Conservation (phyloP, 2,329 filamentous ascomycete species). For the Chaetothyriales sp. region DNA sequence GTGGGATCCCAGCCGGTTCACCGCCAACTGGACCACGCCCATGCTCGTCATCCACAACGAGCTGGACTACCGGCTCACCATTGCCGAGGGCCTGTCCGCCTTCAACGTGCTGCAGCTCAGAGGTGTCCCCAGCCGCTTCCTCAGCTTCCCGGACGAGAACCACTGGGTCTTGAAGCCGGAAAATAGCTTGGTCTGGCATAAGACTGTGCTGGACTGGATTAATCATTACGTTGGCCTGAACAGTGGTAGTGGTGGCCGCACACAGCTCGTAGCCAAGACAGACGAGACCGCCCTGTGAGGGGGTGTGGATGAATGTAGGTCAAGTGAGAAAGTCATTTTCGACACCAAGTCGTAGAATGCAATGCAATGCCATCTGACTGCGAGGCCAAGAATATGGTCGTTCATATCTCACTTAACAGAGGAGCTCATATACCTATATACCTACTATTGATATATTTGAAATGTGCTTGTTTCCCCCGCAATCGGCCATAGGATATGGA, state of each 20-base stretch:
- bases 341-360: too few relatives aligned
- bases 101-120: constrained; percentile 73
- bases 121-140: constrained; percentile 58
- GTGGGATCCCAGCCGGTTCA: constrained; percentile 43
- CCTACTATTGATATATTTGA: too few relatives aligned
- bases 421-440: too few relatives aligned
- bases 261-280: too few relatives aligned
- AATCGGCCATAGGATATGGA: too few relatives aligned
- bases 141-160: constrained; percentile 68
- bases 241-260: constrained; percentile 21
- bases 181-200: constrained; percentile 82
- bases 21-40: constrained; percentile 65
- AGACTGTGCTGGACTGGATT: constrained; percentile 66
- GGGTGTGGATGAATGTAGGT: too few relatives aligned
- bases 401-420: too few relatives aligned
- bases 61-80: constrained; percentile 72
- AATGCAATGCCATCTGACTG: too few relatives aligned
- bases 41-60: constrained; percentile 83
- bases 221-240: constrained; percentile 41
- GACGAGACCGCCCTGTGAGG: too few relatives aligned
- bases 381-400: too few relatives aligned
- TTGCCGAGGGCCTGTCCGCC: constrained; percentile 68
- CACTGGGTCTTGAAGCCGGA: constrained; percentile 83
- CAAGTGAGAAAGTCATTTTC: too few relatives aligned
- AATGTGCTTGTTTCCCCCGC: too few relatives aligned